Percentiles rank a stretch among this genome's conserved stretches.
Evolutionary conservation across 495 filamentous ascomycete genomes (phyloP).

Genomic region (Aspergillus ellipticus): DNA sequence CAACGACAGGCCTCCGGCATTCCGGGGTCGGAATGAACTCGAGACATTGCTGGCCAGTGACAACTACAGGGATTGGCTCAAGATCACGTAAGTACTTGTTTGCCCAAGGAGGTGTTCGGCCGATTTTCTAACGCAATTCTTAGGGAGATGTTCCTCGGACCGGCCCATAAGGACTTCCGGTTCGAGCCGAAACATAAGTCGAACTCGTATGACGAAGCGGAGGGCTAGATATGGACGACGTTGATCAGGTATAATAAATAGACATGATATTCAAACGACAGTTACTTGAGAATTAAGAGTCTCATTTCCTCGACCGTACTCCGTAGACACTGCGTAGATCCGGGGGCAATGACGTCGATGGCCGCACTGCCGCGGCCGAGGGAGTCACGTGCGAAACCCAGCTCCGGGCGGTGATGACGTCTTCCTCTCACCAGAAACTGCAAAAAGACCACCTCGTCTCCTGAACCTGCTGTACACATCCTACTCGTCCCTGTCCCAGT

Average conservation of each 20-base stretch:
- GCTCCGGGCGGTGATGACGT: slow-evolving; percentile 35
- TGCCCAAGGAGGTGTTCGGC: background rate
- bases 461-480: slow-evolving; percentile 12
- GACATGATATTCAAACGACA: slow-evolving; percentile 8
- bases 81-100: slow-evolving; percentile 72
- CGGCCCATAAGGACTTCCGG: slow-evolving; percentile 81
- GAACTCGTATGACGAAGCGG: slow-evolving; percentile 69
- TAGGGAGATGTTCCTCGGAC: slow-evolving; percentile 97
- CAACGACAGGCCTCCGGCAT: slow-evolving; percentile 83
- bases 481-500: background rate
- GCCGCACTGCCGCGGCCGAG: background rate
- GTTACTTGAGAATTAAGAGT: too few species aligned
- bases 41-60: slow-evolving; percentile 85
- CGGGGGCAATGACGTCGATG: background rate
- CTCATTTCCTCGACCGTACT: background rate
- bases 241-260: slow-evolving; percentile 10
- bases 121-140: background rate
- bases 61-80: slow-evolving; percentile 96
- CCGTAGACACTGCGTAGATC: background rate
- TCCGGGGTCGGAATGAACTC: slow-evolving; percentile 77
- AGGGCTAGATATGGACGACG: slow-evolving; percentile 43
- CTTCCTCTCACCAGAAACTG: slow-evolving; percentile 21
- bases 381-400: slow-evolving; percentile 20
- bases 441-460: slow-evolving; percentile 31
- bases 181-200: slow-evolving; percentile 99